Evolutionary conservation across 495 filamentous ascomycete genomes (phyloP).

Genomic region (Penicillium silybi): DNA sequence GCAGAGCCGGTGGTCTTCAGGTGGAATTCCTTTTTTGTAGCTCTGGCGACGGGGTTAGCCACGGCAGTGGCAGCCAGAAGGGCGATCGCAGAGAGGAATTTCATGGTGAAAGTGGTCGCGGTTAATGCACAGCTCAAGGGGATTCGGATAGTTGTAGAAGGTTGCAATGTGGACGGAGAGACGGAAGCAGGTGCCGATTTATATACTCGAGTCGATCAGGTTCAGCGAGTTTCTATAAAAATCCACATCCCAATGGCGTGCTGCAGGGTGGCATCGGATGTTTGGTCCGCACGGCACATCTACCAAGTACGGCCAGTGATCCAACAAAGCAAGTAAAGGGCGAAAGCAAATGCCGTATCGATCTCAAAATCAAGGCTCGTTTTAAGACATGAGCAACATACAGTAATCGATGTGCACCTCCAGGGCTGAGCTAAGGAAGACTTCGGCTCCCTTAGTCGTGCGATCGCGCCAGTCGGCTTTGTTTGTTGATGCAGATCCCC

Average conservation of each 20-base stretch:
- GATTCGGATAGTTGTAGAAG: neutral
- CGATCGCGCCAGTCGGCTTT: conserved; percentile 1
- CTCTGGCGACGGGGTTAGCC: conserved; percentile 18
- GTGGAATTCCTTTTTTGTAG: conserved; percentile 32
- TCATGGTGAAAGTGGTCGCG: conserved; percentile 19
- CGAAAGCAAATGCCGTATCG: neutral
- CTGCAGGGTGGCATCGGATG: conserved; percentile 1
- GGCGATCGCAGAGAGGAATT: conserved; percentile 30
- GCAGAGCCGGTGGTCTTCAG: conserved; percentile 38
- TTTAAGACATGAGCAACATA: conserved; percentile 3
- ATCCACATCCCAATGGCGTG: neutral
- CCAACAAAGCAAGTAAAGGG: neutral
- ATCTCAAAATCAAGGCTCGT: neutral
- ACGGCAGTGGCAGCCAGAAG: conserved; percentile 25
- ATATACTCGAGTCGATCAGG: neutral
- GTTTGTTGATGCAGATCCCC: conserved; percentile 12
- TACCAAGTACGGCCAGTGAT: neutral
- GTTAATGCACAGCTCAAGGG: neutral
- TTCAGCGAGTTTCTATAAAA: neutral
- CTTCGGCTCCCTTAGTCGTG: neutral
- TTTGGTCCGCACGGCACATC: neutral
- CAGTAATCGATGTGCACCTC: neutral
- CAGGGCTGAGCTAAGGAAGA: neutral
- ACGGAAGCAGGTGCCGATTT: neutral
- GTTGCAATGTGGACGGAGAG: neutral